phyloP scores from a whole-genome alignment of 805 yeast species.

The Hanseniaspora guilliermondii region DNA sequence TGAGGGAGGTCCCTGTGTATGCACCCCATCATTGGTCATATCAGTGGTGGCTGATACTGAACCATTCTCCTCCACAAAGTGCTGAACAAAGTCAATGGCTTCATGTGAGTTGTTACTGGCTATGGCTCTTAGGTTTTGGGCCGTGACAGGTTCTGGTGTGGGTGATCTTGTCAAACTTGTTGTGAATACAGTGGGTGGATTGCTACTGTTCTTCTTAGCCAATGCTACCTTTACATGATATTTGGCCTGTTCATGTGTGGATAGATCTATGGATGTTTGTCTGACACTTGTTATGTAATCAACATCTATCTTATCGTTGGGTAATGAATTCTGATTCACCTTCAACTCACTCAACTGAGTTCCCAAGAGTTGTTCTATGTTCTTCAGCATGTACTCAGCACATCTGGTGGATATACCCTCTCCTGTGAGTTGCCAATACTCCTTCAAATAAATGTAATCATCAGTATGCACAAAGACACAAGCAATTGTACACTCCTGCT shows the following conservation, averaged over 20 bases:
- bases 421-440: constrained; percentile 95
- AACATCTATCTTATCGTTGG: neutral
- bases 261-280: constrained; percentile 36
- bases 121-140: neutral
- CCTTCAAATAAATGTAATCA: constrained; percentile 54
- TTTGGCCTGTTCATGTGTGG: constrained; percentile 66
- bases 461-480: constrained; percentile 63
- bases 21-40: neutral
- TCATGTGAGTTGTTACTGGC: neutral
- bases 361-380: constrained; percentile 26
- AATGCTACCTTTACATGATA: constrained; percentile 39
- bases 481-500: constrained; percentile 57
- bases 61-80: constrained; percentile 12
- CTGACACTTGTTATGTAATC: constrained; percentile 21
- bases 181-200: neutral
- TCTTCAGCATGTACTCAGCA: constrained; percentile 71
- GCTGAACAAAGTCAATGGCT: constrained; percentile 14
- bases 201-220: neutral
- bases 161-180: neutral
- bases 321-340: neutral
- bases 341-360: neutral
- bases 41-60: constrained; percentile 11
- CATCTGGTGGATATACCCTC: constrained; percentile 88
- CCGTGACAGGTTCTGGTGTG: neutral
- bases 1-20: neutral